Base-by-base conservation (phyloP, 306 rosid genomes). In the Oemleria cerasiformis region DNA sequence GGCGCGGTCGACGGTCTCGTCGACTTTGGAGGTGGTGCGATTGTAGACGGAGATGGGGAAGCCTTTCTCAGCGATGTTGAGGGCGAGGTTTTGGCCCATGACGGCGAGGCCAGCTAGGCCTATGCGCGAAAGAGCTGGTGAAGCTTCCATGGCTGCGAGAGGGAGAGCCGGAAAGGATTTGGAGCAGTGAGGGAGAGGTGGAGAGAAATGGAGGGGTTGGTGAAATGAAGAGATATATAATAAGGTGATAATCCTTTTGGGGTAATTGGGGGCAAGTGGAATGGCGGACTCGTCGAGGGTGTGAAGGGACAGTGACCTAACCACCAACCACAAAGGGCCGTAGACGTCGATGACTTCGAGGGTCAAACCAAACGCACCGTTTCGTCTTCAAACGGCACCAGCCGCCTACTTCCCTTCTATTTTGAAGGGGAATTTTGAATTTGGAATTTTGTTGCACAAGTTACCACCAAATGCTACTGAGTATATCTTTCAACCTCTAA, bases 41-140 rank as follows among this genome's bases (percentile, higher is more conserved):
- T 93, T 93, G 89, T 93, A 93, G 71, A 93, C 97, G 72, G 98
- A 93, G 87, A 93, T 90, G 0, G 98, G 97, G 82, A 90, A 90
- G 42, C 98, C 98, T 68, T 93, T 93, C 4, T 93, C 98, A 43
- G 96, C 98, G 73, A 90, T 86, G 86, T 93, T 93, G 38, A 93
- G 96, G 64, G 98, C 97, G 8, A 93, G 88, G 83, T 93, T 93
- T 71, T 93, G 98, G 82, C 98, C 98, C 98, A 93, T 93, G 0
- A 93, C 98, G 58, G 98, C 98, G 9, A 93, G 87, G 34, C 98
- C 96, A 0, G 98, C 94, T 0, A 93, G 84, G 63, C 98, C 98
- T 60, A 93, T 87, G 79, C 96, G 98, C 1, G 98, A 90, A 3
- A 91, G 79, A 49, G 92, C 86, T 4, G 81, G 5, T 1, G 88